These are phyloP conservation scores for Rubus idaeus DNA, from an alignment of 306 rosid species.

Conservation along the genomic window DNA sequence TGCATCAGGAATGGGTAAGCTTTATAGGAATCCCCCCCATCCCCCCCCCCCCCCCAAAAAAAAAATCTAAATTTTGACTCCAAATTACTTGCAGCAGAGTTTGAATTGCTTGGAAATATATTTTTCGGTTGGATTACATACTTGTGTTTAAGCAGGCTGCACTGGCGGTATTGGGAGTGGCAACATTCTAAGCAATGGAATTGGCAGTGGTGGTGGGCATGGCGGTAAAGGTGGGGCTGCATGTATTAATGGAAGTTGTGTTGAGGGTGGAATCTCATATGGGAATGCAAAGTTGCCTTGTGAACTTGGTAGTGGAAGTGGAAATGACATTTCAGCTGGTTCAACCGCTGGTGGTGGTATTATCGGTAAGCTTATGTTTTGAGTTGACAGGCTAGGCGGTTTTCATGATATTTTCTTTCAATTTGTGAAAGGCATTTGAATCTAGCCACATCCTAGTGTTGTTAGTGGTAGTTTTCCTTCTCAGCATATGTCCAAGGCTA, in stretches of 20 bases:
- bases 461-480: not conserved
- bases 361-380: slow-evolving; percentile 59
- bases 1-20: slow-evolving; percentile 92
- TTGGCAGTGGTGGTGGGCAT: slow-evolving; percentile 97
- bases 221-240: slow-evolving; percentile 94
- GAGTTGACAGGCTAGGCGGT: slow-evolving; percentile 10
- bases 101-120: not conserved
- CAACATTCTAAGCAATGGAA: slow-evolving; percentile 47
- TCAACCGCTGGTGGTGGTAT: slow-evolving; percentile 94
- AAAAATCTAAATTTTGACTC: too few relatives aligned
- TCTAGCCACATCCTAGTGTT: not conserved
- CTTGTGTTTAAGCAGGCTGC: slow-evolving; percentile 58
- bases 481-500: not conserved
- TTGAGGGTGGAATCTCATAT: slow-evolving; percentile 81
- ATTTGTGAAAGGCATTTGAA: slow-evolving; percentile 4
- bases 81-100: not conserved
- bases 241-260: slow-evolving; percentile 44
- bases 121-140: slow-evolving; percentile 7
- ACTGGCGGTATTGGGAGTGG: slow-evolving; percentile 89
- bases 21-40: not conserved
- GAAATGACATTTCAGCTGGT: slow-evolving; percentile 53
- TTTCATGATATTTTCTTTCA: slow-evolving; percentile 2
- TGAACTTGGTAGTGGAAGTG: slow-evolving; percentile 99
- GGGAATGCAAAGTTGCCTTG: slow-evolving; percentile 80
- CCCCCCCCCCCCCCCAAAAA: not conserved